Evolutionary conservation across 441 rosid genomes (phyloP).

Genomic region (Arabidopsis hybrid): DNA sequence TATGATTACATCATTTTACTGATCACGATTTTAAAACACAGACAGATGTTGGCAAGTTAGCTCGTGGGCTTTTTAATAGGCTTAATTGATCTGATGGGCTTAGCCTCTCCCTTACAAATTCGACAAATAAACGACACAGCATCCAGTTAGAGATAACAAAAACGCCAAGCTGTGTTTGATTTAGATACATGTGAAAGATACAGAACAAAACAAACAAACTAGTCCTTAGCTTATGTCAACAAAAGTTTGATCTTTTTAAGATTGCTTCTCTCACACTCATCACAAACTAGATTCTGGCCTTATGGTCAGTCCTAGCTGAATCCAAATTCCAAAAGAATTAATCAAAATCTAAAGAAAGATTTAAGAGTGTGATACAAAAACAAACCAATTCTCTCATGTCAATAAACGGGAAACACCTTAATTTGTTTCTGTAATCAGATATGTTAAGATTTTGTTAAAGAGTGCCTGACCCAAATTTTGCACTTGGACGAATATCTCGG

Average conservation of each 20-base stretch:
- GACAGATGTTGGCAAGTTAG: background rate
- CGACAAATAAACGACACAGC: background rate
- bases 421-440: no score
- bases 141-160: background rate
- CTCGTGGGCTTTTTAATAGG: constrained; percentile 24
- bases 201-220: background rate
- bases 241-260: background rate
- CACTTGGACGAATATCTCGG: background rate
- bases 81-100: background rate
- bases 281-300: background rate
- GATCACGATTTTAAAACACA: background rate
- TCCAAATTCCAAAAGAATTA: background rate
- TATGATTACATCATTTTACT: constrained; percentile 7
- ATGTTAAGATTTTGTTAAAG: no score
- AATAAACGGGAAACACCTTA: no score
- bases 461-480: no score
- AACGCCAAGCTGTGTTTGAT: background rate
- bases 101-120: background rate
- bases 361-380: background rate
- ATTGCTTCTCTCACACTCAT: background rate
- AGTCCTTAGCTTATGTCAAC: background rate
- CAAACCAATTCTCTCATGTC: background rate
- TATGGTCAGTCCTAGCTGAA: background rate
- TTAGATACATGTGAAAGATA: background rate
- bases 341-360: no score